Percentiles rank a stretch among this genome's conserved stretches.
phyloP scores from a whole-genome alignment of 768 basidiomycete genomes.

The Royoungia palumana region DNA sequence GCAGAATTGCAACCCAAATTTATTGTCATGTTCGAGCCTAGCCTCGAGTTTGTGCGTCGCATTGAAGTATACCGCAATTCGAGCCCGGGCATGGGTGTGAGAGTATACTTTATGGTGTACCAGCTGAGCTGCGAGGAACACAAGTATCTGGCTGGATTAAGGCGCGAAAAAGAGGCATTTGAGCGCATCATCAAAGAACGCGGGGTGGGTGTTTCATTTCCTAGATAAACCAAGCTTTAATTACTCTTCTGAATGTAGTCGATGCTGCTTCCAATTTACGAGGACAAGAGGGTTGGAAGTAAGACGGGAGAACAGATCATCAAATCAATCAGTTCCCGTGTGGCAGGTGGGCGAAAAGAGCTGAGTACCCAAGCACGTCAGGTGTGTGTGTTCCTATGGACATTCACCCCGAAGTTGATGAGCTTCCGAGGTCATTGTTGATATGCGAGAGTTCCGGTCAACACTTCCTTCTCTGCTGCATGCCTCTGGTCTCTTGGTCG shows the following conservation, averaged over 20 bases:
- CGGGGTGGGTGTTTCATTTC: constrained; percentile 54
- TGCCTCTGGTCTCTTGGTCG: constrained; percentile 69
- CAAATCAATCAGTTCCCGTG: constrained; percentile 77
- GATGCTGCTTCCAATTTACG: constrained; percentile 84
- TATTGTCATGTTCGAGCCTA: constrained; percentile 94
- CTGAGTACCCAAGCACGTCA: constrained; percentile 61
- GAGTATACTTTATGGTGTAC: constrained; percentile 97
- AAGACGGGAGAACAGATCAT: constrained; percentile 55
- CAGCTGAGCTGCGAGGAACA: constrained; percentile 92
- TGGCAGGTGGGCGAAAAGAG: constrained; percentile 82
- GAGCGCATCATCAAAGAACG: constrained; percentile 90
- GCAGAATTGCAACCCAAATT: constrained; percentile 87
- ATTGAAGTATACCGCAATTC: constrained; percentile 91
- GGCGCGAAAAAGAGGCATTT: constrained; percentile 92
- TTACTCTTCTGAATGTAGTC: constrained; percentile 45
- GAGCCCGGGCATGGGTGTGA: constrained; percentile 75
- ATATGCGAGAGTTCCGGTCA: constrained; percentile 95
- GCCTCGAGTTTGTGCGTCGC: constrained; percentile 86
- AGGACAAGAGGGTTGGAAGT: constrained; percentile 47
- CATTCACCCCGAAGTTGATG: neutral
- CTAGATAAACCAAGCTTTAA: neutral
- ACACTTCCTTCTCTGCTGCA: constrained; percentile 88
- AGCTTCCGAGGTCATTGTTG: constrained; percentile 78
- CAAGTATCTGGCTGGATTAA: constrained; percentile 84
- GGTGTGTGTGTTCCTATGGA: constrained; percentile 32